phyloP scores from a whole-genome alignment of 2,329 filamentous ascomycete genomes.

The Thermomyces lanuginosus region DNA sequence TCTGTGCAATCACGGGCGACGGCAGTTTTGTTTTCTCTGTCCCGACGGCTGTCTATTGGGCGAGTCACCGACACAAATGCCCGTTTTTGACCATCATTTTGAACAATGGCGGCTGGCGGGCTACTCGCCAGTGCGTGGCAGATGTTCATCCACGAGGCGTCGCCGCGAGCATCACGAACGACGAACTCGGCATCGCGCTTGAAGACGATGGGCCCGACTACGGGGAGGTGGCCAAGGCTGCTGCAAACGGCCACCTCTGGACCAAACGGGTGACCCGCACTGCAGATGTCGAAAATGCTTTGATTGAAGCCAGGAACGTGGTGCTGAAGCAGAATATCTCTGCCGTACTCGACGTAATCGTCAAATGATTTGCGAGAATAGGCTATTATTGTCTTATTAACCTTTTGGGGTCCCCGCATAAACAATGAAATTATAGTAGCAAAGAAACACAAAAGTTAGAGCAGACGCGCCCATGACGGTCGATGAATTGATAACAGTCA shows the following conservation, averaged over 20 bases:
- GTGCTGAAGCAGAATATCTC: constrained; percentile 8
- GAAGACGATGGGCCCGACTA: constrained; percentile 10
- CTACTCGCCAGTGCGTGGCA: constrained; percentile 21
- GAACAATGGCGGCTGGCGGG: constrained; percentile 55
- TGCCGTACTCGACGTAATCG: constrained; percentile 10
- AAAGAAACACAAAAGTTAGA: too few relatives aligned
- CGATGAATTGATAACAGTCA: too few relatives aligned
- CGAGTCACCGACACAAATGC: constrained; percentile 45
- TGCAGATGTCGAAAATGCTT: constrained; percentile 7
- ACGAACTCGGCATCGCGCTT: constrained; percentile 10
- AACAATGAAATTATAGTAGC: too few relatives aligned
- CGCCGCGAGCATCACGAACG: constrained; percentile 7
- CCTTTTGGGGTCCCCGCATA: too few relatives aligned
- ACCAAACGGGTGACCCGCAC: constrained; percentile 8
- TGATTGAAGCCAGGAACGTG: constrained; percentile 7
- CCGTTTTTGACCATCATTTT: constrained; percentile 48
- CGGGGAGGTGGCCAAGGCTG: constrained; percentile 10
- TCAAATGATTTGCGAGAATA: too few relatives aligned
- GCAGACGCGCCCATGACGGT: too few relatives aligned
- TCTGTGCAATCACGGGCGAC: constrained; percentile 47
- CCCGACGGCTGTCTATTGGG: constrained; percentile 51
- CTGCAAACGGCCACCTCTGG: constrained; percentile 11
- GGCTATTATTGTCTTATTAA: too few relatives aligned
- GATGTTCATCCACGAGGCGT: constrained; percentile 10
- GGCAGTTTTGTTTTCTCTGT: constrained; percentile 49